Evolutionary conservation across 495 filamentous ascomycete species (phyloP), one percentile per base, ranked within the genome.

Genomic region (Penicillium bovifimosum): DNA sequence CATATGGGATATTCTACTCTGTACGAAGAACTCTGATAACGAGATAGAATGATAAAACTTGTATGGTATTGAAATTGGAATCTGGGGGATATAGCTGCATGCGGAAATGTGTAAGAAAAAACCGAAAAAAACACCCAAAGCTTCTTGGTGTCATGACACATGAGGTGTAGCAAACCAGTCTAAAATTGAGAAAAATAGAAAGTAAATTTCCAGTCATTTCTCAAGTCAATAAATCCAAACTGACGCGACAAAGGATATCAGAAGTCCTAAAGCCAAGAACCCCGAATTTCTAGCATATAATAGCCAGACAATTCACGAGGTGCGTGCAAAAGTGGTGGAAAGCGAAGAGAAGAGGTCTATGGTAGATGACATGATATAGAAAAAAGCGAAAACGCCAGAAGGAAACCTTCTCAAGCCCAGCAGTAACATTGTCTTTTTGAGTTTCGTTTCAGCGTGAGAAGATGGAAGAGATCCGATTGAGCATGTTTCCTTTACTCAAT

Each of bases 401-500:
- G 20, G 49, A 54, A 43, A 43, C 16, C 52, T 20, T 50, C 40
- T 46, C 45, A 38, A 47, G 36, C 41, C 50, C 34, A 52, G 55
- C 39, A 36, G 20, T 29, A 33, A 36, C 48, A 54, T 50, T 47
- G 17, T 20, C n/a, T n/a, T 54, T 57, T 52, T 47, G 36, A 41
- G 34, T 50, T 61, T 55, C 55, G 48, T 29, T 47, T 50, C 33
- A 50, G 51, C 51, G 52, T 50, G 35, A 61, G 41, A 47, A 41
- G 24, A 46, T 35, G 32, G 35, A 28, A 36, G 36, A 2, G 5
- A n/a, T 24, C 39, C 34, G 29, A 51, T 48, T 36, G 38, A 54
- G 14, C 32, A 47, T 46, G 29, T 20, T 35, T 38, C n/a, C 3
- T 44, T 66, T 79, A 80, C 65, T 81, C 78, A 48, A 85, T 68